A percentile compares a stretch with the other conserved stretches of the same genome.
Conservation (phyloP, 2,329 filamentous ascomycete genomes). For the Akanthomyces uredinophilus region DNA sequence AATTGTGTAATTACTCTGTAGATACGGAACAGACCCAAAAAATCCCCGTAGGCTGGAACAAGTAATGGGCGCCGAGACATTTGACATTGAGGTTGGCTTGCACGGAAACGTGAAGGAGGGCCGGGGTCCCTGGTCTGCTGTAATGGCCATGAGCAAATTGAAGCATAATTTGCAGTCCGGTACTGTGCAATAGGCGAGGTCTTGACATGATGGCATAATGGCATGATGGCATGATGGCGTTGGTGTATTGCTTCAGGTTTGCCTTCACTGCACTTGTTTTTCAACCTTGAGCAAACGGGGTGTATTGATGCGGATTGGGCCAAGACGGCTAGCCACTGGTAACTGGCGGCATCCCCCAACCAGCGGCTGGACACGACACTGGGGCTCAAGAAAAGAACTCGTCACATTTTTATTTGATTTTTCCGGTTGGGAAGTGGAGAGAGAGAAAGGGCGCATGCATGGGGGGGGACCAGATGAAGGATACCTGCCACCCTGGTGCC, state of each 20-base stretch:
- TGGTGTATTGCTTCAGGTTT: not conserved
- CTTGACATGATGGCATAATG: not conserved
- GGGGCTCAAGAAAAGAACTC: not conserved
- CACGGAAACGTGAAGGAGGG: not conserved
- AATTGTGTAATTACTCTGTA: not conserved
- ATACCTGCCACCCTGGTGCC: not conserved
- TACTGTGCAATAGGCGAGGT: not conserved
- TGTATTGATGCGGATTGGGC: not conserved
- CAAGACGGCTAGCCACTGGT: not conserved
- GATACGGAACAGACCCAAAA: not conserved
- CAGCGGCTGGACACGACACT: not conserved
- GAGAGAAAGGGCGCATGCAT: not conserved
- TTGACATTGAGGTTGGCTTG: no score
- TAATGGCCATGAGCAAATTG: not conserved
- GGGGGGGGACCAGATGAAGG: slow-evolving; percentile 5
- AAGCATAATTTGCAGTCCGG: not conserved
- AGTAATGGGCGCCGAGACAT: not conserved
- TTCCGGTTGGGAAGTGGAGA: not conserved
- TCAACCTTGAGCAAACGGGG: not conserved
- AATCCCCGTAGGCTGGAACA: not conserved
- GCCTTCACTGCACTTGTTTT: not conserved
- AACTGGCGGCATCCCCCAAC: not conserved
- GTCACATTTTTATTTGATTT: not conserved
- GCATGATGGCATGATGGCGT: not conserved
- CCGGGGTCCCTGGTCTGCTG: no score